These are phyloP conservation scores for Colletotrichum chrysophilum DNA, from an alignment of 2,329 filamentous ascomycete genomes.

Conservation along the genomic window DNA sequence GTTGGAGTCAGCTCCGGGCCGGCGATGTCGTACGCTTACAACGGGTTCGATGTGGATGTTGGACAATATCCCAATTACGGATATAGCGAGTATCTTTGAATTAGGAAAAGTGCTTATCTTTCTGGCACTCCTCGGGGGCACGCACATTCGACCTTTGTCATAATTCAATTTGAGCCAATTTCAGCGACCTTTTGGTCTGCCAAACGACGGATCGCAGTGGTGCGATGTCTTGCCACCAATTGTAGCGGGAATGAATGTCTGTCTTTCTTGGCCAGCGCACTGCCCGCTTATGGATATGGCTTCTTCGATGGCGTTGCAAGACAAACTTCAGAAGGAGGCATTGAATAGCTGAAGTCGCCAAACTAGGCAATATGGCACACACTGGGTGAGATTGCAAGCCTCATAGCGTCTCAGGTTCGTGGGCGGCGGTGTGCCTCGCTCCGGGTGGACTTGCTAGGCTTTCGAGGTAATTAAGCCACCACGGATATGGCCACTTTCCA, in stretches of 20 bases:
- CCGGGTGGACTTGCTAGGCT: background rate
- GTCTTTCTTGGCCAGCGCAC: background rate
- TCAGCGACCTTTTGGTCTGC: background rate
- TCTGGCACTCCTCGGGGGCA: background rate
- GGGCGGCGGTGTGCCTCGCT: background rate
- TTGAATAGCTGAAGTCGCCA: background rate
- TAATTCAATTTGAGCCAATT: background rate
- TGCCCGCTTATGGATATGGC: background rate
- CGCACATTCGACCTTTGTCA: background rate
- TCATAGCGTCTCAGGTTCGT: background rate
- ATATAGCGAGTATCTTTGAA: background rate
- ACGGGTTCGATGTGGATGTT: conserved; percentile 10
- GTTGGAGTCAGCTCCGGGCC: conserved; percentile 3
- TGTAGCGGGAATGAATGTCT: background rate
- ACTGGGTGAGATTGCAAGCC: background rate
- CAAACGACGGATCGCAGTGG: background rate
- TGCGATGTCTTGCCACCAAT: background rate
- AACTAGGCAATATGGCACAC: background rate
- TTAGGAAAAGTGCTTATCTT: background rate
- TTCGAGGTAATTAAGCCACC: background rate
- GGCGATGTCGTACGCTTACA: background rate
- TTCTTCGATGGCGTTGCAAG: background rate
- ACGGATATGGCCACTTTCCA: background rate
- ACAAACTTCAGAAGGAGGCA: background rate
- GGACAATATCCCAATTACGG: conserved; percentile 17